phyloP scores from a whole-genome alignment of 805 yeast species.

The Ogataea parapolymorpha region DNA sequence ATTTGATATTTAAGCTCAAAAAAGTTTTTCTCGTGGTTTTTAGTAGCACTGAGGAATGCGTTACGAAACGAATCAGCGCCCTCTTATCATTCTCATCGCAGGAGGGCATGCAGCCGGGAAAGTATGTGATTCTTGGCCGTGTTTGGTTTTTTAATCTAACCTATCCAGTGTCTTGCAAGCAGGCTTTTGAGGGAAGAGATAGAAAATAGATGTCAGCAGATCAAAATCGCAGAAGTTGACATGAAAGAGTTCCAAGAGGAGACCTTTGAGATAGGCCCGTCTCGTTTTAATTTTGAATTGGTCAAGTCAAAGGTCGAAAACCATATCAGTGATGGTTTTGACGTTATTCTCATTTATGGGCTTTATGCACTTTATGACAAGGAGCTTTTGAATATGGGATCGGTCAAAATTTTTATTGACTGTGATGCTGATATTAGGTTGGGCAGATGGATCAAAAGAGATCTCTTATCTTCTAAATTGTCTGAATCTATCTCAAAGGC shows the following conservation, averaged over 20 bases:
- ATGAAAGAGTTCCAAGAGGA: slow-evolving; percentile 19
- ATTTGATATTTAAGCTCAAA: too few relatives aligned
- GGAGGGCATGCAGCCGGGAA: slow-evolving; percentile 39
- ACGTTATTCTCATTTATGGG: slow-evolving; percentile 62
- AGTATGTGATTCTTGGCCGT: slow-evolving; percentile 13
- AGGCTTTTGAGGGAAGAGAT: slow-evolving; percentile 22
- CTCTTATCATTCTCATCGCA: slow-evolving; percentile 28
- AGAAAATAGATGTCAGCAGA: slow-evolving; percentile 16
- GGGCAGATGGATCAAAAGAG: slow-evolving; percentile 66
- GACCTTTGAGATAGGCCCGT: slow-evolving; percentile 29
- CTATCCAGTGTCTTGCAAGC: background rate
- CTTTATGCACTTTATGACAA: slow-evolving; percentile 72
- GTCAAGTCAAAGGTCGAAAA: slow-evolving; percentile 17
- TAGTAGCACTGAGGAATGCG: background rate
- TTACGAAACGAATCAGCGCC: background rate
- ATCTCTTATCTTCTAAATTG: slow-evolving; percentile 18
- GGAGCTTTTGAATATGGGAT: slow-evolving; percentile 50
- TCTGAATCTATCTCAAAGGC: slow-evolving; percentile 7
- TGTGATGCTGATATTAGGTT: slow-evolving; percentile 83
- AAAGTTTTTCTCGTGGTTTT: too few relatives aligned
- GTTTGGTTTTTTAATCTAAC: too few relatives aligned
- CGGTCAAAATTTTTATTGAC: slow-evolving; percentile 71
- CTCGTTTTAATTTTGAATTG: slow-evolving; percentile 39
- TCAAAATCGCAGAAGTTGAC: slow-evolving; percentile 22
- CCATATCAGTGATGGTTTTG: slow-evolving; percentile 14